Conservation (phyloP, 2,329 filamentous ascomycete genomes). For the Colletotrichum lentis region DNA sequence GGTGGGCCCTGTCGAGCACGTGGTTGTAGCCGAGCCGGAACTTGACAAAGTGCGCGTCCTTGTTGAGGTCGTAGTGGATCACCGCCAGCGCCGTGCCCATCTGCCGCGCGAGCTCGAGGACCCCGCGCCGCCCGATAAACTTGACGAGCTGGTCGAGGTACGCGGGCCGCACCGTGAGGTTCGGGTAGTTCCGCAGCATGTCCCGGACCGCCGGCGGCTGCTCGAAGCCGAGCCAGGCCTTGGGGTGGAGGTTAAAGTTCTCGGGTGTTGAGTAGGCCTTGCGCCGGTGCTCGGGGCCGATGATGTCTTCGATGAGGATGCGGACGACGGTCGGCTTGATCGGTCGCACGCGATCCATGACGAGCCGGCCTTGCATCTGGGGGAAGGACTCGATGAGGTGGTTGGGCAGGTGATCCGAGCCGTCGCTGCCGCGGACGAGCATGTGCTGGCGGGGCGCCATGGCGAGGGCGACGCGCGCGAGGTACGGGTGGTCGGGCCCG, state of each 20-base stretch:
- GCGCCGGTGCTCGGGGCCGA: background rate
- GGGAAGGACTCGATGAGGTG: constrained; percentile 5
- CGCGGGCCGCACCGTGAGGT: constrained; percentile 8
- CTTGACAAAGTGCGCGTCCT: constrained; percentile 9
- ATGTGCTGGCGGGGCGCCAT: constrained; percentile 4
- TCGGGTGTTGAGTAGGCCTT: background rate
- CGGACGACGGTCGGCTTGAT: constrained; percentile 3
- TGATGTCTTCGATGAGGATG: constrained; percentile 2
- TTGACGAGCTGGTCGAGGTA: constrained; percentile 26
- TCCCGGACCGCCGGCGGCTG: background rate
- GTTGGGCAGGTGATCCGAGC: background rate
- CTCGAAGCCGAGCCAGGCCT: constrained; percentile 19
- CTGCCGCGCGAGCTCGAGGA: constrained; percentile 5
- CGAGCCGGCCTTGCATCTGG: constrained; percentile 13
- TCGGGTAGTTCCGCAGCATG: background rate
- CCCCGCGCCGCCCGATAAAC: constrained; percentile 3
- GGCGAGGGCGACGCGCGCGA: background rate
- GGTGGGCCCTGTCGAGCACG: background rate
- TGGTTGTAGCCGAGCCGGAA: constrained; percentile 14
- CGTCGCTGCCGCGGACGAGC: background rate
- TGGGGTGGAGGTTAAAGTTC: constrained; percentile 23
- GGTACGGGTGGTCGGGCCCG: constrained; percentile 4
- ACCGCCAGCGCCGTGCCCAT: constrained; percentile 23
- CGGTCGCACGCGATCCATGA: constrained; percentile 14
- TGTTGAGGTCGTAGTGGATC: constrained; percentile 22